A percentile compares a stretch with the other conserved stretches of the same genome.
Conservation (phyloP, 805 yeast species). For the Saccharomyces jurei region DNA sequence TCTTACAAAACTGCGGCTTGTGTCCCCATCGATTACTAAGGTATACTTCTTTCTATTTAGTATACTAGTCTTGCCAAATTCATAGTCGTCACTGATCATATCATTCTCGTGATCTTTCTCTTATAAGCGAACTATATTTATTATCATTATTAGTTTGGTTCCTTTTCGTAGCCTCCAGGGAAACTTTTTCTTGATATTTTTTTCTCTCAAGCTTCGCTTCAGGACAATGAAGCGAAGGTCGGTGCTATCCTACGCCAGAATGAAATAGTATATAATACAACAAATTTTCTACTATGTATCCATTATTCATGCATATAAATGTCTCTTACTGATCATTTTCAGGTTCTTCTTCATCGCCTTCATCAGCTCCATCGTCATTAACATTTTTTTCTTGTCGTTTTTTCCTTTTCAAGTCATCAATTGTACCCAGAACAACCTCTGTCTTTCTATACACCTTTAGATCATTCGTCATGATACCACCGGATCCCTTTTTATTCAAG, state of each 20-base stretch:
- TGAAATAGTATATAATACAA: neutral
- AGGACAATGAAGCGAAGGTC: neutral
- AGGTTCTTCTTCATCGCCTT: slow-evolving; percentile 2
- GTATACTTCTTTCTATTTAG: neutral
- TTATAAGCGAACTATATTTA: too few species aligned
- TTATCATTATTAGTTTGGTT: too few species aligned
- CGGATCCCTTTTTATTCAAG: slow-evolving; percentile 40
- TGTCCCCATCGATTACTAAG: neutral
- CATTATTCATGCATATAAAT: neutral
- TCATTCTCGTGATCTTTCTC: neutral
- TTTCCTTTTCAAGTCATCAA: slow-evolving; percentile 34
- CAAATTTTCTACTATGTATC: neutral
- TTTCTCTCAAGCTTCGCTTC: neutral
- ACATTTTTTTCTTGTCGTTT: slow-evolving; percentile 5
- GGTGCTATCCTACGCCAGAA: neutral
- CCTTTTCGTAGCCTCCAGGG: neutral
- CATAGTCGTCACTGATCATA: neutral
- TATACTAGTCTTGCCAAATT: neutral
- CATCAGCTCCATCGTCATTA: slow-evolving; percentile 16
- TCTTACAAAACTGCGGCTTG: neutral
- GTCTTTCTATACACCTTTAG: slow-evolving; percentile 44
- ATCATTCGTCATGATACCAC: slow-evolving; percentile 37
- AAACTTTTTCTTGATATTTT: neutral
- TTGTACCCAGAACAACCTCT: slow-evolving; percentile 62
- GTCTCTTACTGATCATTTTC: neutral